Evolutionary conservation across 2,329 filamentous ascomycete genomes (phyloP), one percentile per base, ranked within the genome.

Genomic region (Neopestalotiopsis sp.): DNA sequence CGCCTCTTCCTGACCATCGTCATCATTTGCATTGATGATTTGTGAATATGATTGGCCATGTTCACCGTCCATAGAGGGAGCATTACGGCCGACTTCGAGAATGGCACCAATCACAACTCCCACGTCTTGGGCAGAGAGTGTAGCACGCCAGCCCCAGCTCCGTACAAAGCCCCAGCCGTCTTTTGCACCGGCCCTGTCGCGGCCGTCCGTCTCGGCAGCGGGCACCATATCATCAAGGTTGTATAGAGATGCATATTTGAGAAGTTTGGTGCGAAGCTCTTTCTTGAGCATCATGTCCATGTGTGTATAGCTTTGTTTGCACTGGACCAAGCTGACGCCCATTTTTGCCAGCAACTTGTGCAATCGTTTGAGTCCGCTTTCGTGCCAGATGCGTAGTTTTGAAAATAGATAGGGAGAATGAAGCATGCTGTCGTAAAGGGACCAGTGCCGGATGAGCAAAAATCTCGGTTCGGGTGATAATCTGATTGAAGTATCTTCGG

Each of bases 201-300:
- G 88, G 4, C 89, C 90, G 72, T 92, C 91, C 4, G 91, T 90
- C 69, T 92, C 91, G 12, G 91, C 88, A 4, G 91, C 89, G 1
- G 95, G 95, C 0, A 99, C 94, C 76, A 99, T 90, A 65, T 95
- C 96, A 72, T 98, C 95, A 1, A 99, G 87, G 34, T 97, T 96
- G 80, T 98, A 99, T 70, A 97, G 86, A 1, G 94, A 94, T 0
- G 95, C 95, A 77, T 97, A 98, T 75, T 95, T 95, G 24, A 98
- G 86, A 1, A 99, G 86, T 69, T 97, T 94, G 62, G 93, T 89
- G 57, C 95, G 90, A 38, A 98, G 83, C 38, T 94, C 93, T 4
- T 94, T 91, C 81, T 98, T 99, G 42, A 99, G 84, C 80, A 97
- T 91, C 90, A 98, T 97, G 81, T 98, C 95, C 95, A 99, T 98